These are phyloP conservation scores for Penicillium fuscoglaucum DNA, from an alignment of 2,329 filamentous ascomycete species.

Conservation along the genomic window DNA sequence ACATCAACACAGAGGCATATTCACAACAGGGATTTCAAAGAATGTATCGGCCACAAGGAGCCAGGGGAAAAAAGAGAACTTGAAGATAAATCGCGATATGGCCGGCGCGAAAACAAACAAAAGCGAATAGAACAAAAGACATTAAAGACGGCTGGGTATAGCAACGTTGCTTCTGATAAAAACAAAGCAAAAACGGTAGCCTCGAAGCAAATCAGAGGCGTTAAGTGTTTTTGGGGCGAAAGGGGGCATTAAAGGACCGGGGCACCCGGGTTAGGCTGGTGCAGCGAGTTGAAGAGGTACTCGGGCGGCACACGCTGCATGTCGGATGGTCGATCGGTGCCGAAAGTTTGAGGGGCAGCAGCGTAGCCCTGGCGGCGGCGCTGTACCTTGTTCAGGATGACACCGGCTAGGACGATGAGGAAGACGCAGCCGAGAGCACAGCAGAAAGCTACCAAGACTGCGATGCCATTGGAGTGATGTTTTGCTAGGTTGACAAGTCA, in stretches of 20 bases:
- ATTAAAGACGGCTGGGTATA: conserved; percentile 38
- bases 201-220: conserved; percentile 12
- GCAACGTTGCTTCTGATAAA: conserved; percentile 31
- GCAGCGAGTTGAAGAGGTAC: conserved; percentile 46
- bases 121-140: conserved; percentile 27
- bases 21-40: conserved; percentile 6
- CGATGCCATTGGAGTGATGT: conserved; percentile 47
- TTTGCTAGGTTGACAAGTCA: conserved; percentile 26
- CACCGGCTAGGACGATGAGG: conserved; percentile 48
- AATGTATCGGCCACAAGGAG: conserved; percentile 1
- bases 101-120: conserved; percentile 22
- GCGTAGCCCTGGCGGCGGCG: conserved; percentile 50
- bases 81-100: conserved; percentile 14
- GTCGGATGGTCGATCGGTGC: conserved; percentile 48
- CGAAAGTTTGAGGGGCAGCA: conserved; percentile 45
- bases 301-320: conserved; percentile 50
- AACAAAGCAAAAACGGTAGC: conserved; percentile 23
- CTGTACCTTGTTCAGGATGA: conserved; percentile 51
- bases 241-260: conserved; percentile 35
- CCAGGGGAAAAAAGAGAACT: neutral
- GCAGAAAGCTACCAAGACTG: conserved; percentile 50
- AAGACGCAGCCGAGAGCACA: conserved; percentile 50
- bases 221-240: conserved; percentile 18
- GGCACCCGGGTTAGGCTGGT: conserved; percentile 36
- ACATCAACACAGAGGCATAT: conserved; percentile 15